Base-by-base conservation (phyloP, 1,284 basidiomycete genomes). In the Pseudozyma sp. region DNA sequence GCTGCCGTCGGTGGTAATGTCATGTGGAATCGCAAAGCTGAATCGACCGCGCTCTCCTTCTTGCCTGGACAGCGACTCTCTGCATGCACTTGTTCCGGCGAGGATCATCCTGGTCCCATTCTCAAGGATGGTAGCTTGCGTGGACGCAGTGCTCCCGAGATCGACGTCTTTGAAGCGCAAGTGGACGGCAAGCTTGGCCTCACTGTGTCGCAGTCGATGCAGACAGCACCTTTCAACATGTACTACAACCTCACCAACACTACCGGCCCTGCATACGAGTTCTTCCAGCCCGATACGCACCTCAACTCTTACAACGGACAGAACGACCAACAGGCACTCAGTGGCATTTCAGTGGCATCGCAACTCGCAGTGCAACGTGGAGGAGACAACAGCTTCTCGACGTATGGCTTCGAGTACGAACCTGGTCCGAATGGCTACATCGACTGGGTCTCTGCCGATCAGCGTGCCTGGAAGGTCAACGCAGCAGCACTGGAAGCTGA, bases 31-130 rank as follows among this genome's bases (percentile, higher is more conserved):
- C 70, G 79, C 40, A 81, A 82, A 80, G 77, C 80, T 69, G 57
- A 65, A 21, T 61, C 78, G 50, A 71, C 83, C 34, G 75, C 79
- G 5, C 76, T 88, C 13, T 86, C 86, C 18, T 86, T 89, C 87
- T 86, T 94, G 8, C 90, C 90, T 1, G 94, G 93, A 10, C 94
- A 95, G 85, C 89, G 92, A 31, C 87, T 95, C 3, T 76, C 75
- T 40, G 59, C 86, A 48, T 85, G 93, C 79, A 94, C 93, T 2
- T 95, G 91, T 80, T 86, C 90, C 0, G 89, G 89, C 25, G 90
- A 92, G 70, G 91, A 91, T 1, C 94, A 95, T 83, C 94, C 93
- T 0, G 93, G 93, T 1, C 93, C 93, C 7, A 83, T 88, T 40
- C 87, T 87, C 42, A 55, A 85, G 0, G 88, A 91, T 74, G 93